Percentiles rank a stretch among this genome's conserved stretches.
phyloP scores from a whole-genome alignment of 768 basidiomycete genomes.

The Calocera cornea region DNA sequence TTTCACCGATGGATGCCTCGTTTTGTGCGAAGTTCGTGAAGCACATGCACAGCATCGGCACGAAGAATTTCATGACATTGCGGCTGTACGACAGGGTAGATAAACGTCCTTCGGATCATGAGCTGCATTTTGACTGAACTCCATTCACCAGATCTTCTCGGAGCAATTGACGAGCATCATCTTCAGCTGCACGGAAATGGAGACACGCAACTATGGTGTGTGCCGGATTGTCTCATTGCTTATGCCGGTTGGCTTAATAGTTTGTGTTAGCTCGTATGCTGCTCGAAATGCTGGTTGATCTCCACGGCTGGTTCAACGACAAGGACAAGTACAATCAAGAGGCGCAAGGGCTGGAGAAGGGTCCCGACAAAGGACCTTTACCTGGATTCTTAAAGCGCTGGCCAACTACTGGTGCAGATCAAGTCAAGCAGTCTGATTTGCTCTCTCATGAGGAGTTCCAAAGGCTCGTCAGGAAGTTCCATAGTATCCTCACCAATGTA shows the following conservation, averaged over 20 bases:
- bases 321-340: conserved; percentile 33
- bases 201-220: conserved; percentile 86
- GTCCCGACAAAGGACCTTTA: conserved; percentile 46
- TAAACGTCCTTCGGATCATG: not conserved
- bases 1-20: conserved; percentile 96
- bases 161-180: conserved; percentile 73
- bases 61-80: conserved; percentile 74
- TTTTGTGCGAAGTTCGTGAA: conserved; percentile 87
- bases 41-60: conserved; percentile 75
- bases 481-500: conserved; percentile 60
- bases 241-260: not conserved
- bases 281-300: conserved; percentile 58
- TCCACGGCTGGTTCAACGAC: conserved; percentile 67
- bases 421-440: conserved; percentile 31
- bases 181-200: conserved; percentile 90
- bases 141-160: conserved; percentile 52
- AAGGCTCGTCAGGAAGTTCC: conserved; percentile 68
- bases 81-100: conserved; percentile 70
- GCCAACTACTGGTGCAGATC: conserved; percentile 25
- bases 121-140: not conserved
- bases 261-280: conserved; percentile 64
- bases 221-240: not conserved
- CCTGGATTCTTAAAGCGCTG: conserved; percentile 56
- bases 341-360: conserved; percentile 56
- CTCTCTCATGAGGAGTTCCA: conserved; percentile 61